Percentiles rank a stretch among this genome's conserved stretches.
These are phyloP conservation scores for Ceratocystis cacaofunesta DNA, from an alignment of 2,329 filamentous ascomycete species.

Conservation along the genomic window DNA sequence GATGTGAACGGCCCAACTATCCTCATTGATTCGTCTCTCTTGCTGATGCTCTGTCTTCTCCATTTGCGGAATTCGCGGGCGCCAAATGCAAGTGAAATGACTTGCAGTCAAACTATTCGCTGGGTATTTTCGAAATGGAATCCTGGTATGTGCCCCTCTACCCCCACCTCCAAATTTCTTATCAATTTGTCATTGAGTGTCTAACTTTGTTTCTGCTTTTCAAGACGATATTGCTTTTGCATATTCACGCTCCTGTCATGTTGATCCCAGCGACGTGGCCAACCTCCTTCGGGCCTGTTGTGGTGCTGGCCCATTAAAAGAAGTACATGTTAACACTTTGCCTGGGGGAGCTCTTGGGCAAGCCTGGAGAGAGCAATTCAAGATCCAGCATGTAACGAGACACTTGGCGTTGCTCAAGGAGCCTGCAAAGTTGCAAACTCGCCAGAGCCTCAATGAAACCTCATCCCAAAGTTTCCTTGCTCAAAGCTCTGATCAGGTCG, in stretches of 20 bases:
- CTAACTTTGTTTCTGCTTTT: conserved; percentile 14
- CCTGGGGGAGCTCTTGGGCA: conserved; percentile 37
- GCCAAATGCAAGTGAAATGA: conserved; percentile 51
- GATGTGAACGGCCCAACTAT: conserved; percentile 68
- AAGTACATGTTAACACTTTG: conserved; percentile 24
- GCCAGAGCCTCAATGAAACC: neutral
- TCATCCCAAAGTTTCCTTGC: neutral
- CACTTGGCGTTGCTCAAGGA: conserved; percentile 42
- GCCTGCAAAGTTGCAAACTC: conserved; percentile 13
- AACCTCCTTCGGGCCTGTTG: conserved; percentile 56
- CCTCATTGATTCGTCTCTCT: conserved; percentile 64
- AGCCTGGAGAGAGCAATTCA: conserved; percentile 31
- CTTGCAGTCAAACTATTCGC: conserved; percentile 55
- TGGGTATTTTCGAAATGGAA: conserved; percentile 79
- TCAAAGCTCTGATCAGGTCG: conserved; percentile 23
- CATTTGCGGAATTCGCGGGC: conserved; percentile 50
- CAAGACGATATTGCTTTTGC: conserved; percentile 53
- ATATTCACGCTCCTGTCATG: conserved; percentile 47
- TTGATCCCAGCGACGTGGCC: conserved; percentile 49
- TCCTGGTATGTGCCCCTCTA: conserved; percentile 42
- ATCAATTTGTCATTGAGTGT: neutral
- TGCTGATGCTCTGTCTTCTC: conserved; percentile 56
- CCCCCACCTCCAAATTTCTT: no score
- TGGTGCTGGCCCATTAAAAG: conserved; percentile 31
- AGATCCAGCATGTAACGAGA: conserved; percentile 31